Evolutionary conservation across 192 early-diverging fungal genomes (phyloP), one percentile per base, ranked within the genome.

Genomic region (Gorgonomyces haynaldii): DNA sequence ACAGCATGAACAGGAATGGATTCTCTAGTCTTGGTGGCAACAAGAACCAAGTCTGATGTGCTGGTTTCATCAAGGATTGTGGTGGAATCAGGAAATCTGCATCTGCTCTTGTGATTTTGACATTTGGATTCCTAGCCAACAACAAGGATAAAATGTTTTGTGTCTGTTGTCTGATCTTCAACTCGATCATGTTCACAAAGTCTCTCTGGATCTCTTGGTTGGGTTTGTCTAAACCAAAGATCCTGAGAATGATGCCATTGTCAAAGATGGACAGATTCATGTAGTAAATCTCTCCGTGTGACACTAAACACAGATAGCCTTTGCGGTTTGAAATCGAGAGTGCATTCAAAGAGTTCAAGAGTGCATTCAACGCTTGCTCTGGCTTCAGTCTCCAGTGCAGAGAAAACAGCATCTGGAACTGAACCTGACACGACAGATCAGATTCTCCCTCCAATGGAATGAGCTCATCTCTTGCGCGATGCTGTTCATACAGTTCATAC

Each of bases 251-350:
- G n/a, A n/a, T n/a, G n/a, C n/a, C n/a, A n/a, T n/a, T n/a, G n/a
- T n/a, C n/a, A n/a, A n/a, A n/a, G n/a, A n/a, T n/a, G n/a, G n/a
- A 34, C 32, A 34, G 32, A 34, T 9, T 34, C 32, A n/a, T n/a
- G n/a, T n/a, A n/a, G n/a, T n/a, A n/a, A n/a, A n/a, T n/a, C n/a
- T n/a, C n/a, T n/a, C n/a, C n/a, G n/a, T n/a, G n/a, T n/a, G n/a
- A n/a, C n/a, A n/a, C n/a, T n/a, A n/a, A n/a, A n/a, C 84, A 81
- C 48, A 80, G 82, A 79, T 85, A 82, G 48, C 81, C 67, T 37
- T 73, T 81, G 2, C 84, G 52, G 53, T 90, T 90, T 35, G 64
- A 60, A 17, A 90, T 82, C 25, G 71, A 67, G 13, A 85, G 70
- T 3, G 66, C 57, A 22, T 67, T 56, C 9, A 89, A 64, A 0